Evolutionary conservation across 495 filamentous ascomycete species (phyloP).

Genomic region (Articulospora tetracladia): DNA sequence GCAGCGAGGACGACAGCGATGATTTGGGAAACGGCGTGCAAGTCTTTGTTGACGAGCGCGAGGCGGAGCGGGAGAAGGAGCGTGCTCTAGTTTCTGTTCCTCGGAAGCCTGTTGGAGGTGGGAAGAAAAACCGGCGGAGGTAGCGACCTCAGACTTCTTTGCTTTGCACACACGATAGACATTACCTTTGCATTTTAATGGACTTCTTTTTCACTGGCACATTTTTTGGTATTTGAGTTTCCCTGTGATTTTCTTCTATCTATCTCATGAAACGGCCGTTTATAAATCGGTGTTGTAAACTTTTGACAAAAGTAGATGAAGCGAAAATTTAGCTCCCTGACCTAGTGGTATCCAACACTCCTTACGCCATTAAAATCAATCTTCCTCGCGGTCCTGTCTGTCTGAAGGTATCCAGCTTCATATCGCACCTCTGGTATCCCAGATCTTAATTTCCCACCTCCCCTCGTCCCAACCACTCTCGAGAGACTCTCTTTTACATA

Average conservation of each 20-base stretch:
- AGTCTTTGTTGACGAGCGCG: constrained; percentile 26
- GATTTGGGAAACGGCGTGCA: constrained; percentile 32
- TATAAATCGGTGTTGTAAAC: background rate
- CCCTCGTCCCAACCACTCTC: background rate
- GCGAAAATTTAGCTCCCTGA: background rate
- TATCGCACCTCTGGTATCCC: background rate
- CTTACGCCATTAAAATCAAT: background rate
- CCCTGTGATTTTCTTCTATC: no score
- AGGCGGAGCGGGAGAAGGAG: constrained; percentile 10
- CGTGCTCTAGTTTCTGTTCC: background rate
- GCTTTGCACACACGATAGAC: constrained; percentile 10
- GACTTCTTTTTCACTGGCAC: background rate
- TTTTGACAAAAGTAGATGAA: background rate
- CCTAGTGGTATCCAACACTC: background rate
- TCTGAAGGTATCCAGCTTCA: background rate
- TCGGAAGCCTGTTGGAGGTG: constrained; percentile 15
- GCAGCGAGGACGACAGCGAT: constrained; percentile 27
- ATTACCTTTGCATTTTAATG: constrained; percentile 8
- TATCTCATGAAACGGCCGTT: background rate
- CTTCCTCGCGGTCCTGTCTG: background rate
- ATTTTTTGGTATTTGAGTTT: no score
- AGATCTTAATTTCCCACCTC: background rate
- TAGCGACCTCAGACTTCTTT: constrained; percentile 4
- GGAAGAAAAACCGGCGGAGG: constrained; percentile 13
- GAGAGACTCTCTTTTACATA: constrained; percentile 35